Conservation (phyloP, 1,284 basidiomycete genomes). For the Butyriboletus appendiculatus region DNA sequence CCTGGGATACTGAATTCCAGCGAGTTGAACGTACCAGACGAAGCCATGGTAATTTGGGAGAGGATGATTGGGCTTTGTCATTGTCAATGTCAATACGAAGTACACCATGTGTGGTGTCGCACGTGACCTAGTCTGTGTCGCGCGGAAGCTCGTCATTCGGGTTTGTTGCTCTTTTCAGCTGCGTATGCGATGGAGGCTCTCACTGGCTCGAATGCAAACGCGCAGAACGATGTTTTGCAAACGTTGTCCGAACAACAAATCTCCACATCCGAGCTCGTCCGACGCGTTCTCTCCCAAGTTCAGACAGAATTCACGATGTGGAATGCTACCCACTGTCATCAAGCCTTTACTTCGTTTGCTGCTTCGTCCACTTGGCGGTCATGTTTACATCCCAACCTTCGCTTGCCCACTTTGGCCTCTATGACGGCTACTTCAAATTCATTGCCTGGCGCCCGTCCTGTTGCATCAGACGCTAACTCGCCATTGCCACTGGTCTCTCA, state of each 20-base stretch:
- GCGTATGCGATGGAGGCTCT: constrained; percentile 5
- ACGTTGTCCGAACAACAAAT: constrained; percentile 5
- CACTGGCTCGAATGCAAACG: constrained; percentile 5
- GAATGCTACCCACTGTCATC: constrained; percentile 22
- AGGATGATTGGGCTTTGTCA: constrained; percentile 3
- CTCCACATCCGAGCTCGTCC: constrained; percentile 16
- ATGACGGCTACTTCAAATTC: not conserved
- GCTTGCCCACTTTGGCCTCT: constrained; percentile 5
- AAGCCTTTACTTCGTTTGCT: constrained; percentile 17
- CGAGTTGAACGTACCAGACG: constrained; percentile 40
- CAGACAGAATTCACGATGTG: constrained; percentile 22
- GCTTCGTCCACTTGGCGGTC: constrained; percentile 21
- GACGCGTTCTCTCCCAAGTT: constrained; percentile 20
- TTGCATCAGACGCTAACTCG: not conserved
- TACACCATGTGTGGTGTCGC: not conserved
- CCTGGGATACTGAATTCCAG: not conserved
- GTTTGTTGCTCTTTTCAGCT: not conserved
- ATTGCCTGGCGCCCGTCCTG: not conserved
- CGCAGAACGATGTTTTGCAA: constrained; percentile 12
- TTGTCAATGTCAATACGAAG: too few species aligned
- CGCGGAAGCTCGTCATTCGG: not conserved
- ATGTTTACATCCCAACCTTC: constrained; percentile 16
- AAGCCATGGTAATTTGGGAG: constrained; percentile 42
- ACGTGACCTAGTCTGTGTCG: constrained; percentile 11
- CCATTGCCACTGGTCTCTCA: constrained; percentile 6